These are phyloP conservation scores for Cryptosporidium sp. DNA, from an alignment of 169 alveolate species.

Conservation along the genomic window DNA sequence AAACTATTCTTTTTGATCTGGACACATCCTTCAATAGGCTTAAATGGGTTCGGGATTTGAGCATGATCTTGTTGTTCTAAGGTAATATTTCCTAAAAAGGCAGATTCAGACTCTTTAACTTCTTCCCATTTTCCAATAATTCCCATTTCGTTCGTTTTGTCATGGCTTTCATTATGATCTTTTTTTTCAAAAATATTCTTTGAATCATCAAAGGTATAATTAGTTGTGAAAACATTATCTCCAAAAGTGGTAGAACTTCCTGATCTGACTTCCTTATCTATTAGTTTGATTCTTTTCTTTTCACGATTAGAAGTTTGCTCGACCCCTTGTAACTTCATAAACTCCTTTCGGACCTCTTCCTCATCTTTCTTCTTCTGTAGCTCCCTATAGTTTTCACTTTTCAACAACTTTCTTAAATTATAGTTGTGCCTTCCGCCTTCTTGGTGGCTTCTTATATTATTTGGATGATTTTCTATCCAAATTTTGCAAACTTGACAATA, in stretches of 20 bases:
- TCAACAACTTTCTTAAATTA: conserved; percentile 33
- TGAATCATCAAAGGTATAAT: not conserved
- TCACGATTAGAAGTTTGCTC: not conserved
- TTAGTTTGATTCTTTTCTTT: not conserved
- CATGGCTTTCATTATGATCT: not conserved
- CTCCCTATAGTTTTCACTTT: conserved; percentile 39
- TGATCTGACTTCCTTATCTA: not conserved
- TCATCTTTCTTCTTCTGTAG: conserved; percentile 21
- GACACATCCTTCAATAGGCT: not conserved
- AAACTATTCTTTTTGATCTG: not conserved
- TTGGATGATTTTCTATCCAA: conserved; percentile 66
- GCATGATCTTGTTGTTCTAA: not conserved
- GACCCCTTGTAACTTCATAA: conserved; percentile 24
- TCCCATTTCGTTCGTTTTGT: not conserved
- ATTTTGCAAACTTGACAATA: conserved; percentile 59
- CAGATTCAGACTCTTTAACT: conserved; percentile 35
- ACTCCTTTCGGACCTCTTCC: conserved; percentile 39
- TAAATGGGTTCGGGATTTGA: not conserved
- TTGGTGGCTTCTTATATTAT: conserved; percentile 48
- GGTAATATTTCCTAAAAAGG: not conserved
- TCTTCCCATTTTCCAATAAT: conserved; percentile 72
- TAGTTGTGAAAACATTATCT: not conserved
- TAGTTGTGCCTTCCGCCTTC: conserved; percentile 68
- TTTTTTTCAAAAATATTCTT: not conserved
- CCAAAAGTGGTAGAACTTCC: not conserved